These are phyloP conservation scores for Vigna mungo DNA, from an alignment of 306 rosid species.

Conservation along the genomic window DNA sequence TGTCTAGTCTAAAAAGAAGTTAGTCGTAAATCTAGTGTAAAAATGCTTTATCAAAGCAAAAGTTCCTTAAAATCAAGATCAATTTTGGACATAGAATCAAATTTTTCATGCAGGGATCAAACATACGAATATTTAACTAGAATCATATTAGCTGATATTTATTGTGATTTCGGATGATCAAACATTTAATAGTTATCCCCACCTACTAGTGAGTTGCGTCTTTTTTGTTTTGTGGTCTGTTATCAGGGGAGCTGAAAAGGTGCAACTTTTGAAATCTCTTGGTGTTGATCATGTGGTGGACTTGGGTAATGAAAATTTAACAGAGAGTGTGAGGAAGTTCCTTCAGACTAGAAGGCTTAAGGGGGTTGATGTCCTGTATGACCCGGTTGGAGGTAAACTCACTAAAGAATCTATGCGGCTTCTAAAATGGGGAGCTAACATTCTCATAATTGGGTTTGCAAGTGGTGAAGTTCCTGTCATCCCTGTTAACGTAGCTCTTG, in stretches of 20 bases:
- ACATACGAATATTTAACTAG: too few species aligned
- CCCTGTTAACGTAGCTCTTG: conserved; percentile 92
- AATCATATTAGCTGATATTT: not conserved
- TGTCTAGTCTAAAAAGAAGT: not conserved
- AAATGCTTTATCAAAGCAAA: not conserved
- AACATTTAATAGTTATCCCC: not conserved
- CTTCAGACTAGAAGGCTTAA: conserved; percentile 73
- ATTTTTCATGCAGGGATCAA: not conserved
- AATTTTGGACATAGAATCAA: not conserved
- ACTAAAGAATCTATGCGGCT: conserved; percentile 75
- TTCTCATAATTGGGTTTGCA: conserved; percentile 93
- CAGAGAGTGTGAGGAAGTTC: conserved; percentile 72
- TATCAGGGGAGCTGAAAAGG: conserved; percentile 84
- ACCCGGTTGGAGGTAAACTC: conserved; percentile 95
- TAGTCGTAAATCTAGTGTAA: not conserved
- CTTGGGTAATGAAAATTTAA: conserved; percentile 62
- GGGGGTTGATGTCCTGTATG: conserved; percentile 94
- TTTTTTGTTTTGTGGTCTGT: conserved; percentile 36
- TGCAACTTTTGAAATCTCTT: conserved; percentile 71
- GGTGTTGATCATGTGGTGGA: conserved; percentile 96
- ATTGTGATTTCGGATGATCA: not conserved
- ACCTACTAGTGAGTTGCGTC: conserved; percentile 16
- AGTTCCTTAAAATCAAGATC: not conserved
- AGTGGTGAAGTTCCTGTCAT: conserved; percentile 93
- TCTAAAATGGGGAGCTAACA: conserved; percentile 90